These are phyloP conservation scores for Botrytis tulipae DNA, from an alignment of 2,329 filamentous ascomycete species.

Conservation along the genomic window DNA sequence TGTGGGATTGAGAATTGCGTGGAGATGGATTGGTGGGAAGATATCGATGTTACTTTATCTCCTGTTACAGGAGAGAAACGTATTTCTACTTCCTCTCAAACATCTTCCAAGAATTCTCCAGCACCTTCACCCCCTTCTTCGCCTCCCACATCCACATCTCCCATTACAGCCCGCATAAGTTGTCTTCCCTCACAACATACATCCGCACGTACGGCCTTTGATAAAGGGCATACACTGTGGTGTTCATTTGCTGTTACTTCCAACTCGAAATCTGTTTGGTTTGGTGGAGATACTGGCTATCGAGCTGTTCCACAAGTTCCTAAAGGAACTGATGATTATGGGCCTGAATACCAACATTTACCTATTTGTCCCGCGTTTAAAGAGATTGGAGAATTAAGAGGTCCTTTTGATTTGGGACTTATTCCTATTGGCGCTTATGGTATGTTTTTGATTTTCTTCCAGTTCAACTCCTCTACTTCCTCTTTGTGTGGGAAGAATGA, in stretches of 20 bases:
- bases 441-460: not conserved
- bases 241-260: conserved; percentile 79
- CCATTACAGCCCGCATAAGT: conserved; percentile 69
- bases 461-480: not conserved
- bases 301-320: conserved; percentile 68
- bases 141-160: conserved; percentile 33
- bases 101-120: conserved; percentile 33
- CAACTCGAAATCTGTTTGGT: conserved; percentile 77
- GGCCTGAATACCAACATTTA: conserved; percentile 60
- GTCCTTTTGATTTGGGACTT: conserved; percentile 85
- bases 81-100: conserved; percentile 31
- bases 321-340: conserved; percentile 67
- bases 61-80: conserved; percentile 38
- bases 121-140: conserved; percentile 24
- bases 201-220: conserved; percentile 61
- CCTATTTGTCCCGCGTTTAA: conserved; percentile 81
- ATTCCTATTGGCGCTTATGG: conserved; percentile 90
- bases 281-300: conserved; percentile 90
- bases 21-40: conserved; percentile 95
- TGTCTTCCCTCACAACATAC: conserved; percentile 86
- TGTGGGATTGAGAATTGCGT: conserved; percentile 74
- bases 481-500: not conserved
- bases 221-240: conserved; percentile 79
- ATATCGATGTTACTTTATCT: conserved; percentile 67
- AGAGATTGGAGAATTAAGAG: conserved; percentile 74